Evolutionary conservation across 2,329 filamentous ascomycete species (phyloP).

Genomic region (Dendrostoma leiphaemia): DNA sequence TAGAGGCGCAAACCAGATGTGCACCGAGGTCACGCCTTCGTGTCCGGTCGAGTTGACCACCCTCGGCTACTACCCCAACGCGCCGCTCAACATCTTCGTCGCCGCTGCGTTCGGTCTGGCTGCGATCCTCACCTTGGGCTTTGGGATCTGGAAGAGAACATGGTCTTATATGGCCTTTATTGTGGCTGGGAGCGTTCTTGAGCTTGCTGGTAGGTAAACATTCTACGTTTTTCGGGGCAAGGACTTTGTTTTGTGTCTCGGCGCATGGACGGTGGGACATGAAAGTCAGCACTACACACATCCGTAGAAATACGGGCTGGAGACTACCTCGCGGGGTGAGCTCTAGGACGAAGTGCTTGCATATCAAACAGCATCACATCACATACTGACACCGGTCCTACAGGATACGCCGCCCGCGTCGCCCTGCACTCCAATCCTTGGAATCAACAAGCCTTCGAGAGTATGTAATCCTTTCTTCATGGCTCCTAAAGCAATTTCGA

Average conservation of each 20-base stretch:
- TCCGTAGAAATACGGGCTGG: no score
- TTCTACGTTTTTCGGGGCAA: background rate
- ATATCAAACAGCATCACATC: background rate
- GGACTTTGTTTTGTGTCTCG: background rate
- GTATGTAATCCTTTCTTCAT: no score
- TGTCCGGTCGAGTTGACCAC: conserved; percentile 54
- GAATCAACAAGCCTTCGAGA: conserved; percentile 52
- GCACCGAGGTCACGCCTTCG: conserved; percentile 35
- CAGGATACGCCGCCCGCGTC: conserved; percentile 53
- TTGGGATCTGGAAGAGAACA: conserved; percentile 50
- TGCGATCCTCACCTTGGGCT: conserved; percentile 37
- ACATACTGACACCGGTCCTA: background rate
- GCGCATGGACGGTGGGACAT: background rate
- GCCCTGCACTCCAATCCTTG: conserved; percentile 54
- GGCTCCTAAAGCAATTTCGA: no score
- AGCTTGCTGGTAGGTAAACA: conserved; percentile 43
- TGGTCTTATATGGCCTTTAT: conserved; percentile 54
- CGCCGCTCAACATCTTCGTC: conserved; percentile 56
- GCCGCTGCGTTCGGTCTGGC: conserved; percentile 46
- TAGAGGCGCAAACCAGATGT: conserved; percentile 28
- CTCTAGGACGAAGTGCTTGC: no score
- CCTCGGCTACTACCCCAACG: conserved; percentile 55
- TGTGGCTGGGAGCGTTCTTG: conserved; percentile 47
- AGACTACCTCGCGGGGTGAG: no score
- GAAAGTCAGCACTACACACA: no score